Conservation (phyloP, 169 alveolate species). For the Plasmodium vinckei region DNA sequence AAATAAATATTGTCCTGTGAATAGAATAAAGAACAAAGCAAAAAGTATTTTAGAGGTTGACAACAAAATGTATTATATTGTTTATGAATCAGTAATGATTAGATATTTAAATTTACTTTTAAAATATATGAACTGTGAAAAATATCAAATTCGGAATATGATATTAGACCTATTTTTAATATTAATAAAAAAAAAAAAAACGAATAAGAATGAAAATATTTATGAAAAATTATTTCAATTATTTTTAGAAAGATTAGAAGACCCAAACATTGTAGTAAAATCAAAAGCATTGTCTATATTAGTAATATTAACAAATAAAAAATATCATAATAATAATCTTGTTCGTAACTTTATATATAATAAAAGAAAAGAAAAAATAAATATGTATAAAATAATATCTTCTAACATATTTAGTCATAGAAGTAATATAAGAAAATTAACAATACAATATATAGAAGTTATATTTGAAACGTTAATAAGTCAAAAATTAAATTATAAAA, state of each 20-base stretch:
- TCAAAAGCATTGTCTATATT: slow-evolving; percentile 64
- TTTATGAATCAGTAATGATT: slow-evolving; percentile 49
- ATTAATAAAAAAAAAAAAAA: slow-evolving; percentile 55
- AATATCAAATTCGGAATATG: slow-evolving; percentile 40
- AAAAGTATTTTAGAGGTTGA: slow-evolving; percentile 23
- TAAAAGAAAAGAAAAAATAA: slow-evolving; percentile 63
- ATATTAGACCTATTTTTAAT: slow-evolving; percentile 48
- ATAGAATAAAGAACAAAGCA: slow-evolving; percentile 17
- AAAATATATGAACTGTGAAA: slow-evolving; percentile 65
- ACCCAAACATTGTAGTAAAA: slow-evolving; percentile 44
- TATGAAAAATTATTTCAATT: slow-evolving; percentile 37
- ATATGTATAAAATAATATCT: slow-evolving; percentile 64
- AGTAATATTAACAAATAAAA: slow-evolving; percentile 33
- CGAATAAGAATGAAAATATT: slow-evolving; percentile 56
- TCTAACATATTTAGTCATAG: slow-evolving; percentile 35
- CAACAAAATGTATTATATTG: slow-evolving; percentile 30
- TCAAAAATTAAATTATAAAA: slow-evolving; percentile 42
- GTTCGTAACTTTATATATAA: slow-evolving; percentile 54
- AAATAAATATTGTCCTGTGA: neutral
- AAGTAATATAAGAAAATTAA: slow-evolving; percentile 59
- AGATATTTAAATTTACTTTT: slow-evolving; percentile 43
- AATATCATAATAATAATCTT: slow-evolving; percentile 39
- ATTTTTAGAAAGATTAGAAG: slow-evolving; percentile 69
- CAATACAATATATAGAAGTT: slow-evolving; percentile 66
- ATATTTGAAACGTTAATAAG: slow-evolving; percentile 50